Percentiles rank a stretch among this genome's conserved stretches.
phyloP scores from a whole-genome alignment of 768 basidiomycete species.

The Tylopilus sp. region DNA sequence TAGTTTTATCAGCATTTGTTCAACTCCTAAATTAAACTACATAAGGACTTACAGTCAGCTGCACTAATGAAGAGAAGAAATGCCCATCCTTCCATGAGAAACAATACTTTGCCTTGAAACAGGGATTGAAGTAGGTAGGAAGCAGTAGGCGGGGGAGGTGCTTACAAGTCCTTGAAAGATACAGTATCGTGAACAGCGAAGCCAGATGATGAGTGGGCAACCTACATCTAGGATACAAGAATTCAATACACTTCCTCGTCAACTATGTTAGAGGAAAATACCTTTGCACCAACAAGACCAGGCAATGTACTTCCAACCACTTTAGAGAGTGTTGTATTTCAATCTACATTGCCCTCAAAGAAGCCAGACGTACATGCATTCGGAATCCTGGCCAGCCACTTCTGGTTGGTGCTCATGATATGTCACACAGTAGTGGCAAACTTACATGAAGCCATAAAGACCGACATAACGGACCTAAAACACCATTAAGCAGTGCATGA shows the following conservation, averaged over 20 bases:
- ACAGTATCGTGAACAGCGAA: too few species aligned
- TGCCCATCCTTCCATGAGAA: too few species aligned
- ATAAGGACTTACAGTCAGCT: too few species aligned
- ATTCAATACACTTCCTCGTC: neutral
- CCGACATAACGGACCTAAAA: neutral
- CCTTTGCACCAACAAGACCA: neutral
- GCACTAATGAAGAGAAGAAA: too few species aligned
- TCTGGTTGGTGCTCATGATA: neutral
- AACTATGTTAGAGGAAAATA: neutral
- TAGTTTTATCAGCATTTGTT: too few species aligned
- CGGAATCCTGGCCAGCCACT: neutral
- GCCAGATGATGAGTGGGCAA: neutral
- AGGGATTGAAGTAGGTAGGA: too few species aligned
- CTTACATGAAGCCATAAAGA: neutral
- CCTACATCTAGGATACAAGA: constrained; percentile 7
- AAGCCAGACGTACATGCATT: neutral
- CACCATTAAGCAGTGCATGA: neutral
- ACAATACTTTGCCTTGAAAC: too few species aligned
- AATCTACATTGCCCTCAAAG: neutral
- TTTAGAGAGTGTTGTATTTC: neutral
- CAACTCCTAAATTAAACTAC: too few species aligned
- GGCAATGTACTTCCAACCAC: constrained; percentile 6
- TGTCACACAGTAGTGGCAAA: neutral
- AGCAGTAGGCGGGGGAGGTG: too few species aligned
- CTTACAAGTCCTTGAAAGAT: too few species aligned